Evolutionary conservation across 2,329 filamentous ascomycete species (phyloP), one percentile per base, ranked within the genome.

Genomic region (Xylariales sp.): DNA sequence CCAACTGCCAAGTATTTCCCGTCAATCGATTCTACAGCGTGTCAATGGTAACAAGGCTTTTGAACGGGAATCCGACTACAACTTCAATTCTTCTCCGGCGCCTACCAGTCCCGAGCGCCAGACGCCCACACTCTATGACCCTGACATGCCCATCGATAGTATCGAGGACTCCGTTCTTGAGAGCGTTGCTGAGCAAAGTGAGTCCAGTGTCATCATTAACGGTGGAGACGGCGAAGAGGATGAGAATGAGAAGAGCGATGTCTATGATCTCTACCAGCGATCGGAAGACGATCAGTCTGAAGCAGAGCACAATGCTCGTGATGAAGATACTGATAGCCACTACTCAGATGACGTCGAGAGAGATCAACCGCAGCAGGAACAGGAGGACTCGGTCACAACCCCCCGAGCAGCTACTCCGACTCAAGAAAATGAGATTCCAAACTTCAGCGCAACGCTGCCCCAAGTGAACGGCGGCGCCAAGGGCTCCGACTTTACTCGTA

Each of bases 1-100:
- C 52, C 73, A 84, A 49, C 66, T 84, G 11, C 87, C 86, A 9
- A 84, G 84, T 41, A 95, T 97, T 57, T 96, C 91, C 7, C 80
- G 91, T 27, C 93, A 97, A 60, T 95, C 90, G 0, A 97, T 97
- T 52, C 71, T 97, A 53, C 83, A 87, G 40, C 88, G 91, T 47
- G 84, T 96, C 42, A 88, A 93, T 59, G 87, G 74, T 34, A 75
- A 72, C 52, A 65, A 71, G 46, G 52, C 63, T 35, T 70, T 76
- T 32, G 76, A 81, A 15, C 65, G 70, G 44, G 73, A 80, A 40
- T 78, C 82, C 4, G 77, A 82, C 43, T 82, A 78, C 48, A 76
- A 76, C 52, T 79, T 84, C 53, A 81, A 78, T 3, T 81, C 80
- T 3, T 77, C 79, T 1, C 65, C 69, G n/a, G 69, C 74, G 2